Conservation (phyloP, 2,329 filamentous ascomycete genomes). For the Hymenoscyphus linearis region DNA sequence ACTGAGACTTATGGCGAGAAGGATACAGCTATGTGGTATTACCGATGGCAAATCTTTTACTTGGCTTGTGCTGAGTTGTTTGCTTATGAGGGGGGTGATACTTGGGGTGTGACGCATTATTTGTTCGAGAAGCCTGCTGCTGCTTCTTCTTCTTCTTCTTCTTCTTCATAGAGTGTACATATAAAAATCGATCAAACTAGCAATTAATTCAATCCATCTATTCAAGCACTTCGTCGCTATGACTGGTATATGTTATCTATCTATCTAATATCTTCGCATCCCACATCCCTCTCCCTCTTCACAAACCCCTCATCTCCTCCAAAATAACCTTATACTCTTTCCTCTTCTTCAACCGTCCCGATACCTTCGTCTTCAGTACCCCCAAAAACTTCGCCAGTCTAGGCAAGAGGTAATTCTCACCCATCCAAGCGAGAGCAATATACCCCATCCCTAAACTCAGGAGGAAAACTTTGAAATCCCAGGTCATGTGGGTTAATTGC, state of each 20-base stretch:
- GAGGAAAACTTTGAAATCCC: constrained; percentile 67
- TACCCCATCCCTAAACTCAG: constrained; percentile 64
- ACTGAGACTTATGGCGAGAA: constrained; percentile 60
- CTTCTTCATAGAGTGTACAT: background rate
- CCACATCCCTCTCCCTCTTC: background rate
- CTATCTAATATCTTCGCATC: background rate
- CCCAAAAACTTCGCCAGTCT: constrained; percentile 64
- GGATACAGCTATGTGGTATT: constrained; percentile 57
- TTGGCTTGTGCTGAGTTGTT: constrained; percentile 68
- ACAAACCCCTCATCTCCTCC: constrained; percentile 52
- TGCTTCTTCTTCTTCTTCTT: background rate
- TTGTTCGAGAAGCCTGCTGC: constrained; percentile 53
- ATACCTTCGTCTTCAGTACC: constrained; percentile 49
- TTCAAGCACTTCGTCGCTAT: too few species aligned
- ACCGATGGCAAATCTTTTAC: constrained; percentile 69
- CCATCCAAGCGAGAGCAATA: constrained; percentile 62
- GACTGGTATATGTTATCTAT: background rate
- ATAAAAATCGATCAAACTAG: too few species aligned
- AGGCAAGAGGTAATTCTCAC: constrained; percentile 68
- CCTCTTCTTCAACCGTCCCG: constrained; percentile 63
- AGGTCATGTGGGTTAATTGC: constrained; percentile 76
- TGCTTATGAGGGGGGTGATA: constrained; percentile 58
- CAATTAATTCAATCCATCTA: too few species aligned
- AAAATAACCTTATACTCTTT: constrained; percentile 83
- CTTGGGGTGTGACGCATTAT: constrained; percentile 63